A percentile compares a stretch with the other conserved stretches of the same genome.
These are phyloP conservation scores for Citrus sinensis DNA, from an alignment of 345 rosid species.

Conservation along the genomic window DVS_A1.0 CM039164.1:28917501-28918000, in stretches of 20 bases:
- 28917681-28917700: not conserved
- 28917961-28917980: not conserved
- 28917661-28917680: not conserved
- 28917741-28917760: not conserved
- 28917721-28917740: not conserved
- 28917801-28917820: not conserved
- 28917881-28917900: not conserved
- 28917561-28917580: conserved; percentile 3
- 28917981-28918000: no score
- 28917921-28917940: not conserved
- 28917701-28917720: not conserved
- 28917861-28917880: not conserved
- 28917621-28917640: conserved; percentile 6
- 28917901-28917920: not conserved
- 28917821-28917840: not conserved
- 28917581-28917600: conserved; percentile 29
- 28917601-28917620: not conserved
- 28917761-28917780: not conserved
- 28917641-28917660: not conserved
- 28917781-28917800: not conserved
- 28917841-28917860: conserved; percentile 6
- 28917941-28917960: no score
- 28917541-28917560: not conserved
- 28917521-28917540: not conserved
- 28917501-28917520: not conserved